These are phyloP conservation scores for Chrysosporium queenslandicum DNA, from an alignment of 2,329 filamentous ascomycete genomes.

Conservation along the genomic window DNA sequence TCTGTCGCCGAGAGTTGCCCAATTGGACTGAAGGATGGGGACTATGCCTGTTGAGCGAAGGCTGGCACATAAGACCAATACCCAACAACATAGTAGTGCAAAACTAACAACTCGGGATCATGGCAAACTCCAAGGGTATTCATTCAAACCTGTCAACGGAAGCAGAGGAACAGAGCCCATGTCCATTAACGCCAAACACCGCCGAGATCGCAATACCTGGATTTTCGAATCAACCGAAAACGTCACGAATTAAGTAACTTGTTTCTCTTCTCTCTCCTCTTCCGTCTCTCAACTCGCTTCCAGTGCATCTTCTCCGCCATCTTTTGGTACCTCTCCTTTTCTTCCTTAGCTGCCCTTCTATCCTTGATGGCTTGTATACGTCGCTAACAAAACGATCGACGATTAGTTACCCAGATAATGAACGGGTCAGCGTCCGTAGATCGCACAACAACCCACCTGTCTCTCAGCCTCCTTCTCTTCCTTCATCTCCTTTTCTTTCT, in stretches of 20 bases:
- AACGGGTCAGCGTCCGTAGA: too few species aligned
- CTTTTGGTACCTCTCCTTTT: slow-evolving; percentile 84
- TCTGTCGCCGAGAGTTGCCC: too few species aligned
- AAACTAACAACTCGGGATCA: too few species aligned
- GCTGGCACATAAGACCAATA: too few species aligned
- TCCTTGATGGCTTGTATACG: slow-evolving; percentile 73
- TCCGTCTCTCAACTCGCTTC: slow-evolving; percentile 85
- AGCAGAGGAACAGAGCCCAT: too few species aligned
- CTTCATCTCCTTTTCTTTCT: slow-evolving; percentile 90
- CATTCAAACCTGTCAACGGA: too few species aligned
- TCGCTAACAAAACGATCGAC: slow-evolving; percentile 43
- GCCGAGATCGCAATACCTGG: neutral
- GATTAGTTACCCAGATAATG: slow-evolving; percentile 8
- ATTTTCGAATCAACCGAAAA: neutral
- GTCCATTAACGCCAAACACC: neutral
- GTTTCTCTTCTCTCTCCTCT: slow-evolving; percentile 89
- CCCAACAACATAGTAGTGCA: too few species aligned
- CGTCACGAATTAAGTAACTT: slow-evolving; percentile 37
- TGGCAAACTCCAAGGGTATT: too few species aligned
- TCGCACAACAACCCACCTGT: slow-evolving; percentile 55
- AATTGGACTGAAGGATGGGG: too few species aligned
- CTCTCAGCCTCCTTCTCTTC: slow-evolving; percentile 87
- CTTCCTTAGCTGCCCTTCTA: slow-evolving; percentile 77
- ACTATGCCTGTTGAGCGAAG: too few species aligned
- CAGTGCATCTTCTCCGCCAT: slow-evolving; percentile 97